These are phyloP conservation scores for Mortierella sp. DNA, from an alignment of 371 early-diverging fungal genomes.

Conservation along the genomic window DNA sequence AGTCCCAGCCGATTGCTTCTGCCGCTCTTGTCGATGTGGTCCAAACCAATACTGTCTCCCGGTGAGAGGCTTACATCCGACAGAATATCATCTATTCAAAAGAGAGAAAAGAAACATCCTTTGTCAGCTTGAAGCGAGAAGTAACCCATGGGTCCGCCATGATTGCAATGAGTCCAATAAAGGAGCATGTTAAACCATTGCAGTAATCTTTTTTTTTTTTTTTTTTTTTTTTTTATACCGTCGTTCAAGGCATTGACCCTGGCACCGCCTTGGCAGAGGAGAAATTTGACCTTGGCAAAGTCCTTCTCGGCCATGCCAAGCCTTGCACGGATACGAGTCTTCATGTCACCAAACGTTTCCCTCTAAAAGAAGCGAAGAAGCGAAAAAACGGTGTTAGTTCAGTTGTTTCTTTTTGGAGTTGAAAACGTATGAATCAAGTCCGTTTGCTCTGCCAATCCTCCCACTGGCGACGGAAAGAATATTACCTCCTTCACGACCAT, in stretches of 20 bases:
- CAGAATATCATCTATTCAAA: slow-evolving; percentile 59
- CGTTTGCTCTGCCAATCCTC: too few species aligned
- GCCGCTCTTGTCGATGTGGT: slow-evolving; percentile 78
- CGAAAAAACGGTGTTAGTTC: background rate
- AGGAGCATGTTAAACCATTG: background rate
- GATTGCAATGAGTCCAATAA: too few species aligned
- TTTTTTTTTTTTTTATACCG: too few species aligned
- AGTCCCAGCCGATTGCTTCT: slow-evolving; percentile 63
- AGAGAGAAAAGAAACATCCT: background rate
- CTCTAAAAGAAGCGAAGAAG: slow-evolving; percentile 55
- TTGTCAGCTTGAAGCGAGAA: background rate
- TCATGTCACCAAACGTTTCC: slow-evolving; percentile 76
- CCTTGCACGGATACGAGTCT: slow-evolving; percentile 74
- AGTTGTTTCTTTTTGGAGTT: too few species aligned
- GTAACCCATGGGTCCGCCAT: too few species aligned
- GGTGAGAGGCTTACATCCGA: slow-evolving; percentile 58
- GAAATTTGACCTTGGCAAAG: slow-evolving; percentile 79
- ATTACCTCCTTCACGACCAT: slow-evolving; percentile 74
- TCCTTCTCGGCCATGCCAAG: slow-evolving; percentile 90
- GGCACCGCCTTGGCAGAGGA: slow-evolving; percentile 42
- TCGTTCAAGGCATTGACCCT: slow-evolving; percentile 27
- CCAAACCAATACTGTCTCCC: slow-evolving; percentile 77
- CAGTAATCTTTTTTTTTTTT: too few species aligned
- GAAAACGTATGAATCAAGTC: too few species aligned
- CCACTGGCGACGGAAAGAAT: too few species aligned